Evolutionary conservation across 2,329 filamentous ascomycete species (phyloP), one percentile per base, ranked within the genome.

Genomic region (Waltergamsia citrina): DNA sequence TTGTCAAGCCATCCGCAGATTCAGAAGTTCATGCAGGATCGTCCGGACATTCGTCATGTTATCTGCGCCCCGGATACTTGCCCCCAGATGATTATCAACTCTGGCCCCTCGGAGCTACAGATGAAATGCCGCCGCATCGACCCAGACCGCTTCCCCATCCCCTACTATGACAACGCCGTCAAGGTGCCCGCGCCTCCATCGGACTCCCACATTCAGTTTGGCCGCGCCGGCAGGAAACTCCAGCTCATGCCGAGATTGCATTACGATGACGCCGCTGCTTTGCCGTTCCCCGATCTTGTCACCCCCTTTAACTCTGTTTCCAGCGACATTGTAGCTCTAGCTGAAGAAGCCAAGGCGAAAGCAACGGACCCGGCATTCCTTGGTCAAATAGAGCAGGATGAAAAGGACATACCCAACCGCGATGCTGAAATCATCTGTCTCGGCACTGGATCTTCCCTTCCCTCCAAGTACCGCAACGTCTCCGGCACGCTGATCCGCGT

Each of bases 401-500:
- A 79, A 41, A 58, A 69, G n/a, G 72, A 78, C 40, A 72, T 94
- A 3, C 82, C 83, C 3, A 74, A 76, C 43, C 69, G 74, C 22
- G 80, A 95, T 46, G 76, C 81, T 1, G 87, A 95, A 54, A 75
- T 98, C 32, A 81, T 88, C 25, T 77, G 87, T 2, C 71, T 98
- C 1, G 92, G 92, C 6, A 98, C 92, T 3, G 92, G 92, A 7
- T 96, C 90, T 4, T 84, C 90, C 1, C 54, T 83, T 12, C 92
- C 92, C 2, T 94, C 86, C 22, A 93, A 93, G 53, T 92, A 95
- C 56, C 83, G 92, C 47, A 98, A 96, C 53, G 92, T 98, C 15
- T 94, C 90, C 9, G 78, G 80, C 3, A 95, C 88, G 1, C 66
- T 98, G 5, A 61, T 98, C 29, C 74, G 84, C 11, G 80, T 94